phyloP scores from a whole-genome alignment of 2,329 filamentous ascomycete genomes.

The Ophiosphaerella herpotricha region DNA sequence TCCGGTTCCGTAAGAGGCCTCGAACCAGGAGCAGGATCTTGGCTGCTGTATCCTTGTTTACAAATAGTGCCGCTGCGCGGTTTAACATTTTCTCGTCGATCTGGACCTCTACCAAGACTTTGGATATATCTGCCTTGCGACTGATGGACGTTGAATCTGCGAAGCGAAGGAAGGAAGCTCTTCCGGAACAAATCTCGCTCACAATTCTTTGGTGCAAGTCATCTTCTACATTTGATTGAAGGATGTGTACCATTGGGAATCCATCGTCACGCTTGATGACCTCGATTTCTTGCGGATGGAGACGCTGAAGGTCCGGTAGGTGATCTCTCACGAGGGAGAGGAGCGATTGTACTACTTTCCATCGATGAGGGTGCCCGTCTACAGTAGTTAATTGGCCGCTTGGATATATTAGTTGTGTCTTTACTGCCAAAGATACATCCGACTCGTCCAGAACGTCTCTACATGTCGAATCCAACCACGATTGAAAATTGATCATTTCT shows the following conservation, averaged over 20 bases:
- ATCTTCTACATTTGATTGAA: slow-evolving; percentile 44
- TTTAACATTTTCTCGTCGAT: slow-evolving; percentile 2
- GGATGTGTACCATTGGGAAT: slow-evolving; percentile 1
- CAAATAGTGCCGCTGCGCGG: slow-evolving; percentile 8
- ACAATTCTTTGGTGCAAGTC: slow-evolving; percentile 22
- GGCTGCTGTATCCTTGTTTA: slow-evolving; percentile 19
- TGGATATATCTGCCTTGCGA: background rate
- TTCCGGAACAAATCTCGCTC: slow-evolving; percentile 24
- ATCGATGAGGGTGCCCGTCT: slow-evolving; percentile 39
- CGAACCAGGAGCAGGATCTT: slow-evolving; percentile 54
- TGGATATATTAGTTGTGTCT: slow-evolving; percentile 46
- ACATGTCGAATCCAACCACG: slow-evolving; percentile 52
- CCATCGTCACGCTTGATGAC: slow-evolving; percentile 39
- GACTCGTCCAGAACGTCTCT: slow-evolving; percentile 67
- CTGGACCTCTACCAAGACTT: no score
- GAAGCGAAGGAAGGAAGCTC: slow-evolving; percentile 9
- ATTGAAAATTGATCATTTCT: slow-evolving; percentile 55
- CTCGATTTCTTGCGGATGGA: slow-evolving; percentile 53
- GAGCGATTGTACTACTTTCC: slow-evolving; percentile 35
- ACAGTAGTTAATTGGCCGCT: slow-evolving; percentile 27
- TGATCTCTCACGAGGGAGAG: slow-evolving; percentile 25
- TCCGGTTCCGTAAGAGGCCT: slow-evolving; percentile 59
- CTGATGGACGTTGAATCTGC: slow-evolving; percentile 1
- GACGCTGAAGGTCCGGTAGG: slow-evolving; percentile 34
- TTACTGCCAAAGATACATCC: slow-evolving; percentile 42